Percentiles rank a stretch among this genome's conserved stretches.
Evolutionary conservation across 371 early-diverging fungal species (phyloP).

Genomic region (Mucor piriformis): DNA sequence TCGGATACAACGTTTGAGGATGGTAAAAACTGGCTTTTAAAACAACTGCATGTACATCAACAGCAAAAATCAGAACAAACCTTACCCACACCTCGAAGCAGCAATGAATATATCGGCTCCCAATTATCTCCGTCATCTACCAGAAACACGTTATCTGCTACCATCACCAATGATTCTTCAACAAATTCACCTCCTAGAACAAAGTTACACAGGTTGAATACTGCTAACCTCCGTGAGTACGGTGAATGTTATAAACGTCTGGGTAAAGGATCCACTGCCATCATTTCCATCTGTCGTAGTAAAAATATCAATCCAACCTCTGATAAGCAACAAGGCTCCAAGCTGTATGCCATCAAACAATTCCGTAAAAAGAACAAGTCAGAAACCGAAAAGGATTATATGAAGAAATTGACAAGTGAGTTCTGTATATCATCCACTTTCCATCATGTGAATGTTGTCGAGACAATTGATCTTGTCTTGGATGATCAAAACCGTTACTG

Average conservation of each 20-base stretch:
- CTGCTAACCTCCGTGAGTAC: conserved; percentile 58
- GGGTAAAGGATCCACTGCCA: conserved; percentile 87
- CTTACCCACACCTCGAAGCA: background rate
- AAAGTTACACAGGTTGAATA: conserved; percentile 21
- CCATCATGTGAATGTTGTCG: conserved; percentile 85
- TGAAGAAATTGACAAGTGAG: conserved; percentile 88
- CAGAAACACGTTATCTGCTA: background rate
- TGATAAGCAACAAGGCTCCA: conserved; percentile 29
- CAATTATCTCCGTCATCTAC: conserved; percentile 12
- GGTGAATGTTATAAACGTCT: conserved; percentile 76
- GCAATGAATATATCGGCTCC: background rate
- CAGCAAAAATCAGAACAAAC: background rate
- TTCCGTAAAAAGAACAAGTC: conserved; percentile 86
- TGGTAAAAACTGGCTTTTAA: conserved; percentile 22
- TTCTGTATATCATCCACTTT: conserved; percentile 91
- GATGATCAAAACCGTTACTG: conserved; percentile 88
- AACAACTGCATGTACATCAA: conserved; percentile 20
- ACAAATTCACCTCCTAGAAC: conserved; percentile 7
- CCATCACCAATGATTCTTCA: background rate
- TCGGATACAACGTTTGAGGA: conserved; percentile 21
- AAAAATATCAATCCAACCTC: background rate
- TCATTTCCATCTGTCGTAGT: conserved; percentile 77
- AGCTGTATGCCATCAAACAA: conserved; percentile 88
- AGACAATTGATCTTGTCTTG: conserved; percentile 89
- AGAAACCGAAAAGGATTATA: conserved; percentile 86